Evolutionary conservation across 257 asterid genomes (phyloP).

Genomic region (Dorcoceras hygrometricum): DNA sequence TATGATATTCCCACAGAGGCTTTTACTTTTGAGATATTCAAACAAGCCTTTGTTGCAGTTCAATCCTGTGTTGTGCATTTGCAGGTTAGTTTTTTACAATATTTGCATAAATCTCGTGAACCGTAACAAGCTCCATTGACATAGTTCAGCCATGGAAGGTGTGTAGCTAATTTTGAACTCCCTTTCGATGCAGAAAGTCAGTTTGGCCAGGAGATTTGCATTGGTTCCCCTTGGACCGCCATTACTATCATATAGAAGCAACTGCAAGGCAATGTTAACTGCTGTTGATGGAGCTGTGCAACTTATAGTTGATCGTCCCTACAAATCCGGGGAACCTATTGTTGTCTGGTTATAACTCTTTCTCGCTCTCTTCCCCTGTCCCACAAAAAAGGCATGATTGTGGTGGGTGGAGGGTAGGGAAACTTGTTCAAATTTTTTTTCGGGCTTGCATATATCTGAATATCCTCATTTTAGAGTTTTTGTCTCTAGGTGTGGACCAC

Average conservation of each 20-base stretch:
- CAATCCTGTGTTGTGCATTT: conserved; percentile 98
- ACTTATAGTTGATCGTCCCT: conserved; percentile 84
- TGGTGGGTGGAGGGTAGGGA: conserved; percentile 7
- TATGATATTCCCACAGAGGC: conserved; percentile 99
- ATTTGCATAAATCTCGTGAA: conserved; percentile 8
- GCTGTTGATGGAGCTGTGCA: conserved; percentile 84
- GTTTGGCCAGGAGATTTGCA: conserved; percentile 95
- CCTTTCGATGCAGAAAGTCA: conserved; percentile 74
- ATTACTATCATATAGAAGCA: conserved; percentile 75
- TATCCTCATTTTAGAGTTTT: conserved; percentile 22
- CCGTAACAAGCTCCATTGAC: conserved; percentile 17
- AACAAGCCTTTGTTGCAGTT: conserved; percentile 99
- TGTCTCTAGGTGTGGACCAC: conserved; percentile 89
- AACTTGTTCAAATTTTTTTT: conserved; percentile 8
- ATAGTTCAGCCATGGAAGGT: conserved; percentile 13
- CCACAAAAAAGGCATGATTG: conserved; percentile 4
- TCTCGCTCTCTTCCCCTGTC: conserved; percentile 26
- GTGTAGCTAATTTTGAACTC: conserved; percentile 17
- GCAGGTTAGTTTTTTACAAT: conserved; percentile 57
- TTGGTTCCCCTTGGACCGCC: conserved; percentile 98
- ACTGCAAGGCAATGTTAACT: conserved; percentile 94
- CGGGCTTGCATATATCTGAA: conserved; percentile 11
- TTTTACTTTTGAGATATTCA: conserved; percentile 87
- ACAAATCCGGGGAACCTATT: conserved; percentile 77
- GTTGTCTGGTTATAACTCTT: conserved; percentile 66